Evolutionary conservation across 2,329 filamentous ascomycete species (phyloP), one percentile per base, ranked within the genome.

Genomic region (Beauveria australis): DNA sequence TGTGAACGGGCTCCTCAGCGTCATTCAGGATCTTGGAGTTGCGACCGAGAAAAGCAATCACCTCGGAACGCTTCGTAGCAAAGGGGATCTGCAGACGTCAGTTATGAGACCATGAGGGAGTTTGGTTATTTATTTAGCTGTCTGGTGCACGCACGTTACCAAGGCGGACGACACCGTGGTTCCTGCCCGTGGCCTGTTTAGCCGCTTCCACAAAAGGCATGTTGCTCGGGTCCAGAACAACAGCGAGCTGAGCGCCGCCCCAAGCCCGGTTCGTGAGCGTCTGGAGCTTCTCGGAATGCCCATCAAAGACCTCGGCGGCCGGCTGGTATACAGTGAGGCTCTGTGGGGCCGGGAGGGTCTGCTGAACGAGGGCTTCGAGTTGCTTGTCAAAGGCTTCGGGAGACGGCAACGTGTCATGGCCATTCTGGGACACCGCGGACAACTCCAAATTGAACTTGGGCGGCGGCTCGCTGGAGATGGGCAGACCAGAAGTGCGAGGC

Each of bases 1-100:
- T 85, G 62, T 86, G 84, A 8, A 87, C 75, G 0, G 81, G 79
- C 66, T 85, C 83, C 6, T 81, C 75, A 2, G 67, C 69, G 62
- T 85, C 82, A 33, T 77, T 79, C 52, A 84, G 69, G 40, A 86
- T 77, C 61, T 77, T 79, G 24, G 81, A 78, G 65, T 81, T 84
- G 54, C 81, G 79, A 3, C 84, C 84, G 19, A 86, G 74, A 65
- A 86, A 82, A 1, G 83, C 82, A 58, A 84, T 74, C 19, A 87
- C 72, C 67, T 86, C 83, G 16, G 78, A 69, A 3, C 80, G 78
- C 26, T 74, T 80, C 53, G 80, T 78, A 18, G 73, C 71, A 64
- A 83, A 85, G 0, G 83, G 83, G 61, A 85, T 84, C 83, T 85
- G 60, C 1, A 43, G 2, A 1, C 30, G 4, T 22, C n/a, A 54